Evolutionary conservation across 179 eudicot genomes (phyloP).

Genomic region (Vitellaria paradoxa): DNA sequence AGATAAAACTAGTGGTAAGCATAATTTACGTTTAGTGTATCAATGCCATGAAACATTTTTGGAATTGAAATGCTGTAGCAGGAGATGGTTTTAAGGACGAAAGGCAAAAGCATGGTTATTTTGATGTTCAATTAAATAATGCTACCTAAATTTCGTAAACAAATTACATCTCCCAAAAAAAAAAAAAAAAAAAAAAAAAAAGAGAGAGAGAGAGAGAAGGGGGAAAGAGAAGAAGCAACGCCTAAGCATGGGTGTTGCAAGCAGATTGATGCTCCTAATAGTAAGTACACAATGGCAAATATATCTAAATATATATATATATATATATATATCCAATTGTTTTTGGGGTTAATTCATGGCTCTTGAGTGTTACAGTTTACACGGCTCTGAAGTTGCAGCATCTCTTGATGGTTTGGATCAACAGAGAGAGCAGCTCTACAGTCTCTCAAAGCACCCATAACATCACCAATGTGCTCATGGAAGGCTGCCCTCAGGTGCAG

Average conservation of each 20-base stretch:
- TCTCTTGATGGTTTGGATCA: slow-evolving; percentile 94
- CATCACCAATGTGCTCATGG: slow-evolving; percentile 90
- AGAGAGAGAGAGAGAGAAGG: no score
- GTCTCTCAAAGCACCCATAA: slow-evolving; percentile 77
- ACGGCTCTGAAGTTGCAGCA: slow-evolving; percentile 93
- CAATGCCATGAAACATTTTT: no score
- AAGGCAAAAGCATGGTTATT: no score
- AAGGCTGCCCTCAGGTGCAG: slow-evolving; percentile 94
- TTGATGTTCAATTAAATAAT: not conserved
- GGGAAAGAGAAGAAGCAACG: no score
- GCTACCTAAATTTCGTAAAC: not conserved
- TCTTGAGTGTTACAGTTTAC: slow-evolving; percentile 68
- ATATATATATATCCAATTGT: not conserved
- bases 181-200: not conserved
- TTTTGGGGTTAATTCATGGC: slow-evolving; percentile 31
- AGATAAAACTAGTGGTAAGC: no score
- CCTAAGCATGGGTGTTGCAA: not conserved
- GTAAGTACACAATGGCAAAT: slow-evolving; percentile 12
- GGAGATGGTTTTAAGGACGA: no score
- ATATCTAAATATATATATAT: not conserved
- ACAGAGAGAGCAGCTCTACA: slow-evolving; percentile 95
- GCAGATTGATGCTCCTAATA: not conserved
- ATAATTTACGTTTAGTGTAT: no score
- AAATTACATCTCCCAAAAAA: not conserved
- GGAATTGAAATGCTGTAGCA: no score